phyloP scores from a whole-genome alignment of 805 yeast species.

The Monosporozyma siamensis region DNA sequence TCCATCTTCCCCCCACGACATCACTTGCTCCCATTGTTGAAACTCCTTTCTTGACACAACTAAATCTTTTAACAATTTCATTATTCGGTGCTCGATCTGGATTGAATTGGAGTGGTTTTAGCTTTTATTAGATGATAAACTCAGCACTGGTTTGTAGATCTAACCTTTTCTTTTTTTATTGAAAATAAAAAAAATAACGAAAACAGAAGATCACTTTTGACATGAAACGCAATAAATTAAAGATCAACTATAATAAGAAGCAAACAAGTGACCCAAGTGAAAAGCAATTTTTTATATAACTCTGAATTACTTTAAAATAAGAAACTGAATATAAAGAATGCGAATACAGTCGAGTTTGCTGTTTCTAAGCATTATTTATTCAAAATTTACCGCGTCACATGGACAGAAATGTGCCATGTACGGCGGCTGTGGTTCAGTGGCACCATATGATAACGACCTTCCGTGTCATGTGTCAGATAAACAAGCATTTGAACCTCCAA shows the following conservation, averaged over 20 bases:
- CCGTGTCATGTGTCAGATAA: conserved; percentile 68
- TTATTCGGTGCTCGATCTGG: conserved; percentile 2
- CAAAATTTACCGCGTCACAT: background rate
- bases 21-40: conserved; percentile 19
- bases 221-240: no score
- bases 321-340: no score
- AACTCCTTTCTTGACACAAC: conserved; percentile 22
- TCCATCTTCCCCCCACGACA: conserved; percentile 27
- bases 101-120: no score
- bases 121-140: no score
- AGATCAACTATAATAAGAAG: no score
- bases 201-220: no score
- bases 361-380: background rate
- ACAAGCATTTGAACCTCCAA: conserved; percentile 32
- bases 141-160: no score
- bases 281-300: no score
- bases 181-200: no score
- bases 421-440: conserved; percentile 63
- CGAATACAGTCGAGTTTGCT: background rate
- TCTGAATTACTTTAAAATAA: no score
- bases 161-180: no score
- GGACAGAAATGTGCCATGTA: conserved; percentile 29
- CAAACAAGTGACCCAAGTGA: no score
- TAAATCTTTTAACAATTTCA: conserved; percentile 25
- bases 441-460: conserved; percentile 65